Base-by-base conservation (phyloP, 164 flowering plant genomes). In the Warburgia ugandensis region DNA sequence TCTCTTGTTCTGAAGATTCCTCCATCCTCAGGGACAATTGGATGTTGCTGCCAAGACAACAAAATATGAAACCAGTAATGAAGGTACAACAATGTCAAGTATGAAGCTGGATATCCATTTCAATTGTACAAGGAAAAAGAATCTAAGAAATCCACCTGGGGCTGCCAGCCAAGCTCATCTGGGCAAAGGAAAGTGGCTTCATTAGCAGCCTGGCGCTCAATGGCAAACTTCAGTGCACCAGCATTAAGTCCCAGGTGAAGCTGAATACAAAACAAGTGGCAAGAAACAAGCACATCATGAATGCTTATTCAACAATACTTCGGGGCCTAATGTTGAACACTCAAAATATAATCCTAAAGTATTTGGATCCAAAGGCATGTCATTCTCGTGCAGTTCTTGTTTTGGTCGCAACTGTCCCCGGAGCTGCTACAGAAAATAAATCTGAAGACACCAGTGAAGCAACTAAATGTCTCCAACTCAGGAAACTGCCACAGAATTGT, bases 151-250 rank as follows among this genome's bases (percentile, higher is more conserved):
- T 32, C 23, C 36, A 80, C 86, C 79, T 68, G 77, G 61, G 86
- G 86, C 61, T 80, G 69, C 86, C 86, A 80, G 33, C 82, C 83
- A 19, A 77, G 61, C 65, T 80, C 76, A 60, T 80, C 86, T 6
- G 83, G 77, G 59, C 80, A 80, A 47, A 72, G 54, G 61, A 80
- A 80, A 54, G 75, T 75, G 30, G 86, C 86, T 66, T 80, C 86
- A 63, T 80, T 80, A 14, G 70, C 65, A 16, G 86, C 86, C 33
- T 67, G 79, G 26, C 28, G 58, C 57, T 80, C 86, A 45, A 80
- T 64, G 43, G 80, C 71, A 67, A 77, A 75, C 46, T 46, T 73
- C 19, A 1, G 5, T 17, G 80, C 65, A 21, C 75, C 77, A 48
- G 68, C 60, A 54, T 77, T 60, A 12, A 72, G 75, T 44, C 86